phyloP scores from a whole-genome alignment of 495 filamentous ascomycete genomes.

The Xylaria telfairii region DNA sequence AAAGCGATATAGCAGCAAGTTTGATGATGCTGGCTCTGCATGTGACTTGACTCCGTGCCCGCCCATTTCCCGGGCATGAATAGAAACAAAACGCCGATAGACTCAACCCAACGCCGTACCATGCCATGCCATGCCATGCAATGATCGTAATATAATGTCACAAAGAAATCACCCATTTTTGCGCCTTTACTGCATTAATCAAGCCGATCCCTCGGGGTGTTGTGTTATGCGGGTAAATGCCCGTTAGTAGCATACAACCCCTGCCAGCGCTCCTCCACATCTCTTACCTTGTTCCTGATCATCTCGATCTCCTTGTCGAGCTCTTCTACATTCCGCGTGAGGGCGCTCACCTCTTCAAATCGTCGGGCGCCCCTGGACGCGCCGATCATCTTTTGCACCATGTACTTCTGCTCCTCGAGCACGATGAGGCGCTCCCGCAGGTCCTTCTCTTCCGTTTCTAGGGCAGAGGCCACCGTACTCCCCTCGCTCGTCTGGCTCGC shows the following conservation, averaged over 20 bases:
- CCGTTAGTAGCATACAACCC: conserved; percentile 50
- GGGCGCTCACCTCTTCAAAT: conserved; percentile 86
- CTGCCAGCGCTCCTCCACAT: conserved; percentile 61
- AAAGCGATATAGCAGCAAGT: neutral
- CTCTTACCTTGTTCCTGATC: conserved; percentile 59
- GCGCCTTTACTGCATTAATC: conserved; percentile 12
- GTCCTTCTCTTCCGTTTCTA: conserved; percentile 88
- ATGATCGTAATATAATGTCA: neutral
- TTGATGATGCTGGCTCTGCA: neutral
- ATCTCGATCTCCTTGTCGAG: conserved; percentile 81
- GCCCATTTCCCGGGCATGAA: neutral
- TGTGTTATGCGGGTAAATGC: conserved; percentile 2
- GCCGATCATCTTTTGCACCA: conserved; percentile 87
- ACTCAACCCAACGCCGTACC: conserved; percentile 37
- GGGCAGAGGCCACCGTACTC: conserved; percentile 68
- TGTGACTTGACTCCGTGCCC: conserved; percentile 5
- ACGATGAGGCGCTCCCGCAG: conserved; percentile 84
- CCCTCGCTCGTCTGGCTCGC: conserved; percentile 64
- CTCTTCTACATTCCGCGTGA: conserved; percentile 84
- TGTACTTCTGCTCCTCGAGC: conserved; percentile 91
- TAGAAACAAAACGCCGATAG: neutral
- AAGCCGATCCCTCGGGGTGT: conserved; percentile 18
- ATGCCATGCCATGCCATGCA: conserved; percentile 32
- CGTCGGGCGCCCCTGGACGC: conserved; percentile 79
- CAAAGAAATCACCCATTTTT: neutral